Base-by-base conservation (phyloP, 768 basidiomycete genomes). In the Macrocybe gigantea region DNA sequence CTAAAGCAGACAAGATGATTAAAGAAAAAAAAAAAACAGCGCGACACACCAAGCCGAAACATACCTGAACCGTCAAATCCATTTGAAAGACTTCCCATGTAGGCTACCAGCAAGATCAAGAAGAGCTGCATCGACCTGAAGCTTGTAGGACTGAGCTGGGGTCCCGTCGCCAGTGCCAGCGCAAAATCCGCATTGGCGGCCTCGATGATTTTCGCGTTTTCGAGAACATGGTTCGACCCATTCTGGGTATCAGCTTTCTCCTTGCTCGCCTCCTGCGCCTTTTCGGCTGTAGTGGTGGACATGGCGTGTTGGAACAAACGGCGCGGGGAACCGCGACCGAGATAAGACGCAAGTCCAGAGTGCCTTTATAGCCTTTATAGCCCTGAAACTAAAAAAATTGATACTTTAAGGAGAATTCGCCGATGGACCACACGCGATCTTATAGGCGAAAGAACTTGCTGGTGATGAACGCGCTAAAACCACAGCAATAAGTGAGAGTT, bases 41-140 rank as follows among this genome's bases (percentile, higher is more conserved):
- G 33, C 30, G 46, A 22, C 4, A 22, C 22, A 22, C 22, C 1
- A 22, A 22, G 22, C 22, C 22, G 22, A 22, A 35, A 48, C 65
- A 46, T 49, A 71, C 72, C 71, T 45, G 70, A 69, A 13, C 73
- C 73, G 47, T 75, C 72, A 38, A 74, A 74, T 38, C 74, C 72
- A 50, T 74, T 74, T 1, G 74, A 69, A 52, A 72, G 52, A 51
- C 70, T 71, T 6, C 70, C 69, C 70, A 73, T 71, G 51, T 70
- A 74, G 3, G 72, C 65, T 6, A 72, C 70, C 7, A 70, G 52
- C 32, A 75, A 55, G 33, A 72, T 71, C 5, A 59, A 50, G 49
- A 68, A 75, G 10, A 75, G 64, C 48, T 73, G 67, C 11, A 75
- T 52, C 1, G 74, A 74, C 31, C 62, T 61, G 30, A 46, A 35